Evolutionary conservation across 2,329 filamentous ascomycete species (phyloP), one percentile per base, ranked within the genome.

Genomic region (Tolypocladium pustulatum): DNA sequence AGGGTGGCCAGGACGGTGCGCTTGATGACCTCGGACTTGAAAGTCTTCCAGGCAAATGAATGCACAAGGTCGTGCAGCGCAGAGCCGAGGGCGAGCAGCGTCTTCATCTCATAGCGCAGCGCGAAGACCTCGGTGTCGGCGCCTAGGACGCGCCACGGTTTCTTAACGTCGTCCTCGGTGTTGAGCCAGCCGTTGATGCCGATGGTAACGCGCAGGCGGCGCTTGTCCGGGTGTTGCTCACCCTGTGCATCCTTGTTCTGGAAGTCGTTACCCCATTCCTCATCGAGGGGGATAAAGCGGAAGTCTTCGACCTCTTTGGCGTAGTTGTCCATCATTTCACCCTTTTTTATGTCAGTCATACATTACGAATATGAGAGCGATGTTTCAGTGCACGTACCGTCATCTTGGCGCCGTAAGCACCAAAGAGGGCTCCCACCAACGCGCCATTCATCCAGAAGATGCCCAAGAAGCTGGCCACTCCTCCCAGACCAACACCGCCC

Each of bases 151-250:
- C 83, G 81, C 92, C 92, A 97, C 0, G 92, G 91, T 61, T 83
- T 82, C 6, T 87, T 81, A 32, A 96, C 83, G 64, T 96, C 90
- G 36, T 87, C 82, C 63, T 89, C 84, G 9, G 84, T 79, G 2
- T 82, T 87, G 15, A 96, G 78, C 92, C 91, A 96, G 40, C 92
- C 92, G 60, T 90, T 93, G 62, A 96, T 85, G 10, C 90, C 90
- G 59, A 97, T 90, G 0, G 89, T 91, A 3, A 97, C 86, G 13
- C 91, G 83, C 4, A 96, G 75, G 3, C 88, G 81, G 4, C 78
- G 75, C 43, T 58, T 59, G 9, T 71, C 66, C 34, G 74, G 65
- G 15, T 69, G 65, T 25, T 59, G 61, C 58, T 67, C 52, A 36
- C 63, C 55, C 61, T 36, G 52, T 54, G 20, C 5, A 10, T 20